Conservation (phyloP, 129 eudicot species). For the Pulicaria dysenterica region DNA sequence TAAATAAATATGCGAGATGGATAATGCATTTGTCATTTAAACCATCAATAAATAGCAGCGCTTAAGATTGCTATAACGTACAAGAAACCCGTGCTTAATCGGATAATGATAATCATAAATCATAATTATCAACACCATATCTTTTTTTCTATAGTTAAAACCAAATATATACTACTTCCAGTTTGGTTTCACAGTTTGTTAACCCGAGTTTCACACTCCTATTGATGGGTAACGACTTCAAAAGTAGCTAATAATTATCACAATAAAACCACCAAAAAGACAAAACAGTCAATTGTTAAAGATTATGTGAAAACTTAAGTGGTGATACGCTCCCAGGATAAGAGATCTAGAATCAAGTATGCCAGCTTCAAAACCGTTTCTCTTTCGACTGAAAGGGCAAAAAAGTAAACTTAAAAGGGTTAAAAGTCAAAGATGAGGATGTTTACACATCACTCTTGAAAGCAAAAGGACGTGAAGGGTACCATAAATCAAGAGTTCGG, state of each 20-base stretch:
- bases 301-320: background rate
- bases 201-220: too few species aligned
- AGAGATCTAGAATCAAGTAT: background rate
- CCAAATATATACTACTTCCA: too few species aligned
- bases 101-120: background rate
- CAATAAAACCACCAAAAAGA: background rate
- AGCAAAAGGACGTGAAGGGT: constrained; percentile 32
- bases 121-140: background rate
- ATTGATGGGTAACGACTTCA: too few species aligned
- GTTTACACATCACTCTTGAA: background rate
- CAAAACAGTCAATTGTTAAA: background rate
- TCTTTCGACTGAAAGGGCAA: constrained; percentile 8
- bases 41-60: background rate
- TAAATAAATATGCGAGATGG: too few species aligned
- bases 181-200: too few species aligned
- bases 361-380: constrained; percentile 11
- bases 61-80: background rate
- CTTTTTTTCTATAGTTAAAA: background rate
- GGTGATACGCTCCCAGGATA: background rate
- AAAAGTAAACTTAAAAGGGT: constrained; percentile 4
- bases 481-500: constrained; percentile 1
- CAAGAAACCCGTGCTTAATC: constrained; percentile 9
- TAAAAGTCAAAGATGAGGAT: constrained; percentile 1
- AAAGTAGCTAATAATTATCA: background rate
- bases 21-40: background rate